These are phyloP conservation scores for Endotrypanum monterogeii DNA, from an alignment of 208 protist species.

Conservation along the genomic window DNA sequence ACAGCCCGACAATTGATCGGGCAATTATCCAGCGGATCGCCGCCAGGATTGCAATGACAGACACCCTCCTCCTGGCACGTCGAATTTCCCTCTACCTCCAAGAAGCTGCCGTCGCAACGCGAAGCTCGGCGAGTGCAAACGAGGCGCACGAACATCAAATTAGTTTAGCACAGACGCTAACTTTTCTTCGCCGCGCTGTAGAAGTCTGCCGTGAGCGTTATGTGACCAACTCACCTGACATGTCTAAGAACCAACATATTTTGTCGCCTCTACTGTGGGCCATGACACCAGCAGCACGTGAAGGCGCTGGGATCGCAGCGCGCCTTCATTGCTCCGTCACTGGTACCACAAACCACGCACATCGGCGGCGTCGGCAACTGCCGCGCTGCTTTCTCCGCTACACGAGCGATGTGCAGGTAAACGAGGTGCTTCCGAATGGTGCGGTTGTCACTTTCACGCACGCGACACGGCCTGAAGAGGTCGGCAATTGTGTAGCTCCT, in stretches of 20 bases:
- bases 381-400: slow-evolving; percentile 26
- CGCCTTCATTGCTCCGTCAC: slow-evolving; percentile 12
- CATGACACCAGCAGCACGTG: slow-evolving; percentile 14
- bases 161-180: slow-evolving; percentile 3
- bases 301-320: slow-evolving; percentile 21
- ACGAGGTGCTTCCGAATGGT: slow-evolving; percentile 66
- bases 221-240: not conserved
- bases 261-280: slow-evolving; percentile 11
- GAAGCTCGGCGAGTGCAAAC: not conserved
- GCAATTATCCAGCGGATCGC: slow-evolving; percentile 38
- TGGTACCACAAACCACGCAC: not conserved
- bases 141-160: not conserved
- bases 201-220: slow-evolving; percentile 18
- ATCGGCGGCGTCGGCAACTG: slow-evolving; percentile 17
- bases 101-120: slow-evolving; percentile 17
- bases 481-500: not conserved
- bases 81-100: slow-evolving; percentile 35
- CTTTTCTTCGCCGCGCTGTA: slow-evolving; percentile 21
- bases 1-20: slow-evolving; percentile 48
- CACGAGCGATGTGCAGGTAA: slow-evolving; percentile 66
- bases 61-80: slow-evolving; percentile 29
- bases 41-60: slow-evolving; percentile 27
- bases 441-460: slow-evolving; percentile 68
- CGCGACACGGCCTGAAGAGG: slow-evolving; percentile 41
- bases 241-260: not conserved